Conservation (phyloP, 257 asterid genomes). For the Lycium ferocissimum region DNA sequence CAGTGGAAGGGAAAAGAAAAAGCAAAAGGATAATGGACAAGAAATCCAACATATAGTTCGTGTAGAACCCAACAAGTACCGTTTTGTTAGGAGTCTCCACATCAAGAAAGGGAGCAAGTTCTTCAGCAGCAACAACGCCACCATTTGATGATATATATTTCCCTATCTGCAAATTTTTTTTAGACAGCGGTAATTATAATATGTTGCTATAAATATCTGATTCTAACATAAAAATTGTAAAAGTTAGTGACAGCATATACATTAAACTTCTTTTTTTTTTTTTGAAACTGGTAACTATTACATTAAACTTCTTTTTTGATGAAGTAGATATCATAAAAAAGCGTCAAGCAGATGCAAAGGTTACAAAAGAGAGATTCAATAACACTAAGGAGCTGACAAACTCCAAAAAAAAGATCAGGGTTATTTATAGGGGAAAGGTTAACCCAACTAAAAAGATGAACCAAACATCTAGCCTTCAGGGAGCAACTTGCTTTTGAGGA, state of each 20-base stretch:
- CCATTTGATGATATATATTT: conserved; percentile 91
- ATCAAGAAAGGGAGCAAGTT: conserved; percentile 97
- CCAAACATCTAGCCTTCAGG: neutral
- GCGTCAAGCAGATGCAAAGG: neutral
- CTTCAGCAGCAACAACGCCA: conserved; percentile 97
- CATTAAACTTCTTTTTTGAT: neutral
- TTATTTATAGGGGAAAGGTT: neutral
- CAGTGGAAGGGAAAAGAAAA: neutral
- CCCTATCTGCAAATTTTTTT: conserved; percentile 71
- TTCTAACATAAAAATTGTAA: neutral
- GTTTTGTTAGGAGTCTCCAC: conserved; percentile 57
- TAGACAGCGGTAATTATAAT: conserved; percentile 7
- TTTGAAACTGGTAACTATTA: no score
- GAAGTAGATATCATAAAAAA: neutral
- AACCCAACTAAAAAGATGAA: conserved; percentile 7
- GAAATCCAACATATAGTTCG: neutral
- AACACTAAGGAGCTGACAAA: neutral
- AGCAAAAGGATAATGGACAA: neutral
- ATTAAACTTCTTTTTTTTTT: no score
- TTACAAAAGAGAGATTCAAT: neutral
- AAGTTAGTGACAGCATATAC: neutral
- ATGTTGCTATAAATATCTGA: neutral
- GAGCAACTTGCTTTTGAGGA: neutral
- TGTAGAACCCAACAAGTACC: conserved; percentile 50
- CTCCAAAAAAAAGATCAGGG: conserved; percentile 5